These are phyloP conservation scores for Leccinum arenicola DNA, from an alignment of 768 basidiomycete genomes.

Conservation along the genomic window DNA sequence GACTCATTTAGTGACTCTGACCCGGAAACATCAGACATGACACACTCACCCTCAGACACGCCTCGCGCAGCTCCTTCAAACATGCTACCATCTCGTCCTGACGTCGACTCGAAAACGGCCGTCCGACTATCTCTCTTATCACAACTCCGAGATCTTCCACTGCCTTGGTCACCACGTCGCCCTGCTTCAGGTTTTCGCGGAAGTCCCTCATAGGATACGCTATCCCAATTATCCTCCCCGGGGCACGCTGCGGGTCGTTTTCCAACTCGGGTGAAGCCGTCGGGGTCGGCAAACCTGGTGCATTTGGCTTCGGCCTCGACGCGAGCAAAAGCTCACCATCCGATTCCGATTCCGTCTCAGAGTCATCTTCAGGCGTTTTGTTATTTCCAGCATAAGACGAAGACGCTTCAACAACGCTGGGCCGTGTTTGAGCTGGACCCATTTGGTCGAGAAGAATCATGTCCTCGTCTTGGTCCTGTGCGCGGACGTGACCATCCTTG, in stretches of 20 bases:
- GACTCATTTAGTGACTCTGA: neutral
- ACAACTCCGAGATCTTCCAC: constrained; percentile 76
- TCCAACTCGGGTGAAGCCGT: constrained; percentile 46
- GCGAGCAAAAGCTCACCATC: constrained; percentile 32
- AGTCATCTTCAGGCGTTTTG: constrained; percentile 32
- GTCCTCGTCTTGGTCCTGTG: constrained; percentile 58
- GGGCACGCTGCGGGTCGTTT: constrained; percentile 52
- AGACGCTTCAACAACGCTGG: constrained; percentile 1
- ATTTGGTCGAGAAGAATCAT: constrained; percentile 52
- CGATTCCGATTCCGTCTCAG: constrained; percentile 55
- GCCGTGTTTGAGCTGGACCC: constrained; percentile 18
- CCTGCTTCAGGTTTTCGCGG: constrained; percentile 60
- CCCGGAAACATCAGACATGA: neutral
- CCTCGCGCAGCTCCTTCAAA: constrained; percentile 62
- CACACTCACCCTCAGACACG: constrained; percentile 56
- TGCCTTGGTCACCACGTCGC: constrained; percentile 82
- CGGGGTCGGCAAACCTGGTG: constrained; percentile 47
- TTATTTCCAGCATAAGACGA: constrained; percentile 9
- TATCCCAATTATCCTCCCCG: constrained; percentile 74
- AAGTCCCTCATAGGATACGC: constrained; percentile 79
- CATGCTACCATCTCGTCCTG: constrained; percentile 72
- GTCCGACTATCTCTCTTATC: constrained; percentile 64
- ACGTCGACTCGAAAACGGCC: constrained; percentile 69
- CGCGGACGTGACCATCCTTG: constrained; percentile 62
- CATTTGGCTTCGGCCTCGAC: constrained; percentile 10